Conservation (phyloP, 768 basidiomycete genomes). For the Boletus coccyginus region DNA sequence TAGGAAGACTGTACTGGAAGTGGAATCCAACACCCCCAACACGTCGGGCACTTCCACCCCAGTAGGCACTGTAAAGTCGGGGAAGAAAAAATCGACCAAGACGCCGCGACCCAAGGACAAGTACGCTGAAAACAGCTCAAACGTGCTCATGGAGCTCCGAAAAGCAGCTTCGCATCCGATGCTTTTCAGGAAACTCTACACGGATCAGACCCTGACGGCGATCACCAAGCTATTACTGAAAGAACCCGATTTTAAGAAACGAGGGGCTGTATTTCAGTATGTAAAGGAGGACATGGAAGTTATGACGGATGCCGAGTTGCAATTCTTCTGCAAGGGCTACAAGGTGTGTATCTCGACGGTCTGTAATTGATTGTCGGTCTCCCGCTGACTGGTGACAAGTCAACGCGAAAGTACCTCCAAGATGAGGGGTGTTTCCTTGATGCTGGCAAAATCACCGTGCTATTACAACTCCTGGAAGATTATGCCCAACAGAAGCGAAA, state of each 20-base stretch:
- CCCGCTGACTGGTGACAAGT: slow-evolving; percentile 39
- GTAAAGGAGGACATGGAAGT: slow-evolving; percentile 98
- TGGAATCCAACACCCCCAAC: slow-evolving; percentile 21
- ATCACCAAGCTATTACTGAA: slow-evolving; percentile 84
- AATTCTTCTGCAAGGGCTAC: slow-evolving; percentile 80
- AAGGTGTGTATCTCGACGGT: slow-evolving; percentile 48
- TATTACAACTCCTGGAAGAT: slow-evolving; percentile 67
- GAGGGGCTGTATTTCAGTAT: slow-evolving; percentile 72
- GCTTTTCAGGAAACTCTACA: slow-evolving; percentile 86
- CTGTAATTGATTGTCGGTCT: not conserved
- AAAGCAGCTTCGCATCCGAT: slow-evolving; percentile 97
- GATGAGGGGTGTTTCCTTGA: slow-evolving; percentile 74
- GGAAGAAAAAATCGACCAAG: slow-evolving; percentile 31
- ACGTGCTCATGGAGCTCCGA: slow-evolving; percentile 95
- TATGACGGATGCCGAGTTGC: slow-evolving; percentile 97
- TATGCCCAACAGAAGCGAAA: slow-evolving; percentile 73
- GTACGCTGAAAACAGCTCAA: slow-evolving; percentile 80
- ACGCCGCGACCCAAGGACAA: slow-evolving; percentile 56
- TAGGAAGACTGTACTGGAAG: slow-evolving; percentile 71
- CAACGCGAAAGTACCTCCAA: slow-evolving; percentile 71
- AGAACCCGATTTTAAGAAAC: slow-evolving; percentile 88
- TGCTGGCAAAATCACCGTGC: slow-evolving; percentile 80
- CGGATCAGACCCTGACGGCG: slow-evolving; percentile 66
- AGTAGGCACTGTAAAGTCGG: slow-evolving; percentile 23
- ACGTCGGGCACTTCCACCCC: slow-evolving; percentile 34